phyloP scores from a whole-genome alignment of 371 early-diverging fungal genomes.

The Dichotomocladium elegans region DNA sequence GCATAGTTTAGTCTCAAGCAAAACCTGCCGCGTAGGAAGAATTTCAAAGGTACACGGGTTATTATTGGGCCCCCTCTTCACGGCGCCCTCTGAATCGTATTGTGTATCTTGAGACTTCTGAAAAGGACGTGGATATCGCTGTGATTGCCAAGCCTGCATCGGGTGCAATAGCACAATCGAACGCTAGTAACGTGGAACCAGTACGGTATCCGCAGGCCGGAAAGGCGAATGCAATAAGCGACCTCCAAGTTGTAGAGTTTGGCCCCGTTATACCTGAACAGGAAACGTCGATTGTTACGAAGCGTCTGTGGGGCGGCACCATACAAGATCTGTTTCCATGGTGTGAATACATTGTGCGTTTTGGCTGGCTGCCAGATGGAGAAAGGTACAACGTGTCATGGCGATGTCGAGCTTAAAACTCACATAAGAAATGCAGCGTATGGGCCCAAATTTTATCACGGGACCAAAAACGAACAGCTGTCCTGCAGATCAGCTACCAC shows the following conservation, averaged over 20 bases:
- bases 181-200: not conserved
- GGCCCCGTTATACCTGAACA: not conserved
- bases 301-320: slow-evolving; percentile 40
- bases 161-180: not conserved
- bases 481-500: slow-evolving; percentile 40
- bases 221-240: slow-evolving; percentile 55
- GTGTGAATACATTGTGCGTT: slow-evolving; percentile 74
- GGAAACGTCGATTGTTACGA: slow-evolving; percentile 24
- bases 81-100: slow-evolving; percentile 46
- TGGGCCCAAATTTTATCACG: slow-evolving; percentile 73
- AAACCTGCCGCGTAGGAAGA: slow-evolving; percentile 51
- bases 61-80: slow-evolving; percentile 55
- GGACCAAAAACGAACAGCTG: slow-evolving; percentile 53
- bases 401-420: no score
- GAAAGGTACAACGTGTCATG: slow-evolving; percentile 55
- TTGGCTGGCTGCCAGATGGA: slow-evolving; percentile 71
- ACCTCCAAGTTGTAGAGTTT: slow-evolving; percentile 61
- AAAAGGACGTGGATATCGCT: slow-evolving; percentile 56
- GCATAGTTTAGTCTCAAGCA: not conserved
- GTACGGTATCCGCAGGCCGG: slow-evolving; percentile 66
- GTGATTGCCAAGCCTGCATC: slow-evolving; percentile 40
- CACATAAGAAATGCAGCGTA: no score
- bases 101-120: slow-evolving; percentile 63
- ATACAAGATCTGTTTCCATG: slow-evolving; percentile 61
- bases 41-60: slow-evolving; percentile 68